Evolutionary conservation across 2,329 filamentous ascomycete genomes (phyloP).

Genomic region (Furcasterigmium sp.): DNA sequence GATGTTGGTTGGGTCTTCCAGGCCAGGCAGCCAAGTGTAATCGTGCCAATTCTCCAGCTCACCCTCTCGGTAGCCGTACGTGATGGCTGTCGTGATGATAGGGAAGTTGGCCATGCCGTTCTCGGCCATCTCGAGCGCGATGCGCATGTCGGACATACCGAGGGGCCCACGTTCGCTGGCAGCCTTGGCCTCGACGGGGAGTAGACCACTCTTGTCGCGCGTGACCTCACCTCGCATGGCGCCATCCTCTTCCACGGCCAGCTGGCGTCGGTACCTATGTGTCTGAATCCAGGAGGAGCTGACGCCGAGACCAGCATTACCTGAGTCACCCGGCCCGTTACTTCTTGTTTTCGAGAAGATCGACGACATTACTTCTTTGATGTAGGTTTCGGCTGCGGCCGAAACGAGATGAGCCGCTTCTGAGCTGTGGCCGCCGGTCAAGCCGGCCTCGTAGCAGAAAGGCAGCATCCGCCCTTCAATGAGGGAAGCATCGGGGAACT

Average conservation of each 20-base stretch:
- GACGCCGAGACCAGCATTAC: conserved; percentile 57
- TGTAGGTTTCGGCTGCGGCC: conserved; percentile 60
- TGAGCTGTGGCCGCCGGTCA: conserved; percentile 50
- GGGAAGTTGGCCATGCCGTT: conserved; percentile 74
- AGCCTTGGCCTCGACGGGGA: conserved; percentile 77
- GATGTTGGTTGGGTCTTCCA: neutral
- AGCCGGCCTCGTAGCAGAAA: conserved; percentile 62
- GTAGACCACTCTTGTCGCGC: conserved; percentile 68
- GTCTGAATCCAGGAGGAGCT: conserved; percentile 73
- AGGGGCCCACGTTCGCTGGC: conserved; percentile 67
- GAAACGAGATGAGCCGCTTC: conserved; percentile 62
- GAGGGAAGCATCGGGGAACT: conserved; percentile 61
- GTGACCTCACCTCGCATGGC: conserved; percentile 68
- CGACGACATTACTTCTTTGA: conserved; percentile 60
- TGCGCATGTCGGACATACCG: conserved; percentile 70
- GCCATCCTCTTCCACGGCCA: conserved; percentile 70
- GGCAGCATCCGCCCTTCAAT: conserved; percentile 63
- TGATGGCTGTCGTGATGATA: conserved; percentile 64
- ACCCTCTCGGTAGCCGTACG: conserved; percentile 68
- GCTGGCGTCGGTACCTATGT: conserved; percentile 67
- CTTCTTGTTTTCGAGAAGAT: conserved; percentile 60
- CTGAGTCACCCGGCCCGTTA: conserved; percentile 59
- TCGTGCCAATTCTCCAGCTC: conserved; percentile 65
- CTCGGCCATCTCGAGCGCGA: conserved; percentile 72
- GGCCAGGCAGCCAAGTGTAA: conserved; percentile 44